Base-by-base conservation (phyloP, 192 early-diverging fungal genomes). In the Coemansia sp. region DNA sequence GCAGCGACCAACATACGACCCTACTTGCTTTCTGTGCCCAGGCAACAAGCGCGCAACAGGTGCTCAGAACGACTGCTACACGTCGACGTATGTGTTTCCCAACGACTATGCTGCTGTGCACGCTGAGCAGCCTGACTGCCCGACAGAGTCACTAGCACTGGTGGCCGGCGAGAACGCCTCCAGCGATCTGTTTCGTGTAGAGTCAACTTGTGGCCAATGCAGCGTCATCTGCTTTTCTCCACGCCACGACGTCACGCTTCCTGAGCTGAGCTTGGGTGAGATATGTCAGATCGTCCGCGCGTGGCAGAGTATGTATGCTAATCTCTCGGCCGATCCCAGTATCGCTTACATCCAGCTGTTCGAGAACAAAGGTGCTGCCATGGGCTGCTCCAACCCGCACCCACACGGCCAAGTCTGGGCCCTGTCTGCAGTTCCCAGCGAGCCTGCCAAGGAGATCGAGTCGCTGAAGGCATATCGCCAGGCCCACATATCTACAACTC, bases 381-480 rank as follows among this genome's bases (percentile, higher is more conserved):
- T 99, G 97, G 97, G 97, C 13, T 99, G 97, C 79, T 96, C 95
- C 31, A 97, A 96, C 74, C 96, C 97, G 24, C 97, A 98, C 75
- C 96, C 96, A 44, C 97, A 99, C 59, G 91, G 95, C 43, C 96
- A 97, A 76, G 88, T 94, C 57, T 98, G 97, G 97, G 93, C 94
- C 12, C 90, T 93, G 3, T 91, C 92, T 31, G 85, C 87, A 47
- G 86, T 98, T 3, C 97, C 97, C 0, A 87, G 90, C 44, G 97
- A 96, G 72, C 89, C 93, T 0, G 75, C 79, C 8, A 85, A 88
- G 34, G 96, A 99, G 70, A 76, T 97, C 11, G 67, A 51, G 1
- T 82, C 89, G 13, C 77, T 97, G 73, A 75, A 71, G 22, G 80
- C 70, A 42, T 97, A 94, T 80, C 76, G 70, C 46, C 59, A 86